Evolutionary conservation across 2,329 filamentous ascomycete species (phyloP), one percentile per base, ranked within the genome.

Genomic region (Fusarium haematococcum): DNA sequence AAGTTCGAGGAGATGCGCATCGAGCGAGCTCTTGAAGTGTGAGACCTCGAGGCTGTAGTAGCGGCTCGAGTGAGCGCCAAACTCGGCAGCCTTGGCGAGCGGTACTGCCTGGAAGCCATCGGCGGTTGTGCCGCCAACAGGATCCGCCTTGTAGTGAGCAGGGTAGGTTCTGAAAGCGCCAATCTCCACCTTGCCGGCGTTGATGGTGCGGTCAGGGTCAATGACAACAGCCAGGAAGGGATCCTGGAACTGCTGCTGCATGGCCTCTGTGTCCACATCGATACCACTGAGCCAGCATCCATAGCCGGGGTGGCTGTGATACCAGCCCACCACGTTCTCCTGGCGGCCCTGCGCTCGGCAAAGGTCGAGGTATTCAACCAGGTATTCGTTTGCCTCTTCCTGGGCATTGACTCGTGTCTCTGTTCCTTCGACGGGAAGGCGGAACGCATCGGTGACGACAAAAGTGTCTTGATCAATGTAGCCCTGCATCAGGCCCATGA

Each of bases 401-500:
- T 98, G 95, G 0, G 97, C 97, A 82, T 99, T 99, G 77, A 99
- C 97, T 70, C 97, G 90, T 3, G 97, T 99, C 85, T 99, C 97
- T n/a, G 97, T 99, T 30, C 97, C 97, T 82, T 99, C 97, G 45
- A 99, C 97, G 0, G 97, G 97, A 43, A 99, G 86, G 23, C 95
- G 91, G 84, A 98, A 97, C 30, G 95, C 95, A 80, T 99, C 97
- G 1, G 95, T 98, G 63, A 99, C 93, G 75, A 99, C 91, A 79
- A 99, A 94, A 1, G 94, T 90, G 79, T 97, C 92, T 48, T 92
- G 91, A 75, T 94, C 90, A 59, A 98, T 93, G 83, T 97, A 98
- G 71, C 97, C 97, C 81, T 97, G 94, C 97, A 99, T 99, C 78
- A 99, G 84, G 67, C 97, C 97, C 97, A 99, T 99, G 79, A 99